Evolutionary conservation across 2,329 filamentous ascomycete genomes (phyloP).

Genomic region (Fusarium sp.): DNA sequence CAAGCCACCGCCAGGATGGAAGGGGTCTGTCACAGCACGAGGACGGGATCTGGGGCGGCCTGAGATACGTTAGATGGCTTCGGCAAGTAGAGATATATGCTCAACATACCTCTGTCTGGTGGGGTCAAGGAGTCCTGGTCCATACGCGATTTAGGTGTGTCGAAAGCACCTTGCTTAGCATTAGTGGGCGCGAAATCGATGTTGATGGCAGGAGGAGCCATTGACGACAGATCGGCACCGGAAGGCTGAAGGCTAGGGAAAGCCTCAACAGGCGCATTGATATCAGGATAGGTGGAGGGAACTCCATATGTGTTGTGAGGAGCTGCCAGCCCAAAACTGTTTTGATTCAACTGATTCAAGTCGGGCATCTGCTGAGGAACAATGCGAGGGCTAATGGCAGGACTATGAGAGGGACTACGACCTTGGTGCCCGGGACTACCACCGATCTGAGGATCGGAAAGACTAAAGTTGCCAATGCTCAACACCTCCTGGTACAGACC

Average conservation of each 20-base stretch:
- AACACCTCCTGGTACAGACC: slow-evolving; percentile 81
- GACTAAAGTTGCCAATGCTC: slow-evolving; percentile 81
- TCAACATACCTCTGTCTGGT: slow-evolving; percentile 73
- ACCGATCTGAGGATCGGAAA: slow-evolving; percentile 76
- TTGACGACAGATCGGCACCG: slow-evolving; percentile 72
- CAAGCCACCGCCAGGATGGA: slow-evolving; percentile 61
- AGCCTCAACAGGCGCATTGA: slow-evolving; percentile 59
- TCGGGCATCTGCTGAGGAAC: slow-evolving; percentile 68
- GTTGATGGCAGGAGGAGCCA: slow-evolving; percentile 94
- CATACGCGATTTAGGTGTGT: slow-evolving; percentile 70
- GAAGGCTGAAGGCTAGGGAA: slow-evolving; percentile 65
- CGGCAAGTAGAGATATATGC: background rate
- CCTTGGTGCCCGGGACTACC: slow-evolving; percentile 76
- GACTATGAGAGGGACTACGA: slow-evolving; percentile 82
- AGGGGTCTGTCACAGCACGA: slow-evolving; percentile 71
- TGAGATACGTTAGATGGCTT: slow-evolving; percentile 46
- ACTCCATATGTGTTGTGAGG: slow-evolving; percentile 56
- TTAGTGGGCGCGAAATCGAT: slow-evolving; percentile 89
- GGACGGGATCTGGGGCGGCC: slow-evolving; percentile 64
- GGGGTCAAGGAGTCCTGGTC: slow-evolving; percentile 86
- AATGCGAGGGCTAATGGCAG: slow-evolving; percentile 73
- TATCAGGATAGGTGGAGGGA: slow-evolving; percentile 52
- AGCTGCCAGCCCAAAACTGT: slow-evolving; percentile 58
- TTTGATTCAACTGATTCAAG: slow-evolving; percentile 62
- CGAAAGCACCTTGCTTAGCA: slow-evolving; percentile 54